Conservation (phyloP, 2,329 filamentous ascomycete genomes). For the Monosporascus sp. region DNA sequence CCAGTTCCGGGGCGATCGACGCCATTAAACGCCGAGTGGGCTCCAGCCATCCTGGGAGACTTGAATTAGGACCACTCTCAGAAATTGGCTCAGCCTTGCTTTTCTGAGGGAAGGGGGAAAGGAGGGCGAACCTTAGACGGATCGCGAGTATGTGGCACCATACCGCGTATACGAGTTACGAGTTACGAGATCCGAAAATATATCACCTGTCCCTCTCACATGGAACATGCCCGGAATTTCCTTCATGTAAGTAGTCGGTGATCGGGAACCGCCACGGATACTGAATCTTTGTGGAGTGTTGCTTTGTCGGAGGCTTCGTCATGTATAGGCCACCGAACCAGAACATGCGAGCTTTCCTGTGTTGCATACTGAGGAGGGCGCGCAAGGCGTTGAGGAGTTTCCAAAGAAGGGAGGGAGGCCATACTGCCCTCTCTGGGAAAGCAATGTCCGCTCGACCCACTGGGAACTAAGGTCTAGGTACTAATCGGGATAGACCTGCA, state of each 20-base stretch:
- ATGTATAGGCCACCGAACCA: background rate
- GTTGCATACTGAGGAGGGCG: background rate
- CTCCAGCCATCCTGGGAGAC: background rate
- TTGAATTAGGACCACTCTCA: background rate
- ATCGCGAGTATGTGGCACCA: background rate
- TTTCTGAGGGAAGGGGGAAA: too few relatives aligned
- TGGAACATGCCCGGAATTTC: background rate
- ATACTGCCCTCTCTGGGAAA: background rate
- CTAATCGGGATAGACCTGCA: too few relatives aligned
- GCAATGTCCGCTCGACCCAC: background rate
- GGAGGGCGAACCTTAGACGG: background rate
- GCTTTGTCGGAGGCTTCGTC: too few relatives aligned
- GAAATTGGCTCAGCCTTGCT: background rate
- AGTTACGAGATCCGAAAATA: too few relatives aligned
- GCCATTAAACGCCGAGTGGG: background rate
- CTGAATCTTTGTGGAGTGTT: background rate
- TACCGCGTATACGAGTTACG: background rate
- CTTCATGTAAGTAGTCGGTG: background rate
- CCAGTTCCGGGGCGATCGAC: conserved; percentile 27
- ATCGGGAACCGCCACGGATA: too few relatives aligned
- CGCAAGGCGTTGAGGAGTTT: background rate
- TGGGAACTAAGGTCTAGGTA: background rate
- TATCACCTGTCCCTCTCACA: background rate
- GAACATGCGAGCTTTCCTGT: background rate
- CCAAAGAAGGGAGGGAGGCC: background rate